Evolutionary conservation across 331 rosid genomes (phyloP), one percentile per base, ranked within the genome.

Genomic region (Quercus tomentella): DNA sequence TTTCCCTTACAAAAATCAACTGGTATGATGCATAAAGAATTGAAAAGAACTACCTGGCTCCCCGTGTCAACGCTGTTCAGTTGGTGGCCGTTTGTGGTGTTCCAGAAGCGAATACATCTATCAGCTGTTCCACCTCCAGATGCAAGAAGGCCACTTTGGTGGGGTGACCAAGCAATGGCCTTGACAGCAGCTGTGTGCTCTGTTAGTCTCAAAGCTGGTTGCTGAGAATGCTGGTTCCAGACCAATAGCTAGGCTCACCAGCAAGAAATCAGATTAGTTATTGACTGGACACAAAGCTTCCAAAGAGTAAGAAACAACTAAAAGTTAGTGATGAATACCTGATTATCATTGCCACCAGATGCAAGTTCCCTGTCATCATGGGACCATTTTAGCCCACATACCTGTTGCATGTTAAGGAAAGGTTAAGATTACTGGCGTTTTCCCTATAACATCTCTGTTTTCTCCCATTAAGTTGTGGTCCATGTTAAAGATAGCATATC

Each of bases 111-210:
- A 77, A 96, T 93, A 63, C 98, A 89, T 87, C 98, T 83, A 84
- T 96, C 99, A 6, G 99, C 98, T 20, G 99, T 96, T 76, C 99
- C 99, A 17, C 99, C 99, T 2, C 99, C 99, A 11, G 99, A 96
- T 26, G 94, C 99, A 21, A 96, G 97, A 79, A 96, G 95, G 77
- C 90, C 54, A 21, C 84, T 89, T 83, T 96, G 99, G 79, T 96
- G 99, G 52, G 99, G 98, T 23, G 99, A 96, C 99, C 99, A 96
- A 58, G 97, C 89, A 25, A 96, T 96, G 83, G 99, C 99, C 89
- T 96, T 96, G 61, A 96, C 98, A 2, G 99, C 99, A 25, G 99
- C 99, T 6, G 93, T 96, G 81, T 96, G 99, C 79, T 96, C 97
- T 1, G 97, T 96, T 7, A 96, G 88, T 62, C 94, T 92, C 82